Conservation (phyloP, 805 yeast species). For the Wickerhamomyces rabaulensis region DNA sequence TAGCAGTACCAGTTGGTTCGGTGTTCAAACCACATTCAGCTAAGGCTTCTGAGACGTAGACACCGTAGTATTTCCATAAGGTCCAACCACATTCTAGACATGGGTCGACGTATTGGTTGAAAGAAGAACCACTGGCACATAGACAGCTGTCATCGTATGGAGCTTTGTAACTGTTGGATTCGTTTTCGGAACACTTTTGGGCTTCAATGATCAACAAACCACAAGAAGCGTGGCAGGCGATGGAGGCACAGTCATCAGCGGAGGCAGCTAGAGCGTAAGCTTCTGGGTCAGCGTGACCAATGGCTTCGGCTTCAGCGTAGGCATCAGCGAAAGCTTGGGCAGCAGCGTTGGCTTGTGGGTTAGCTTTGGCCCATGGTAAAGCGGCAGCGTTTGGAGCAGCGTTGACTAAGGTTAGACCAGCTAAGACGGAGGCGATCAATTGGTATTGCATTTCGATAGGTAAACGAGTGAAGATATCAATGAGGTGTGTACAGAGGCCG, state of each 20-base stretch:
- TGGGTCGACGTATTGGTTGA: conserved; percentile 17
- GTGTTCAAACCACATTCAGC: conserved; percentile 23
- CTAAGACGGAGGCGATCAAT: conserved; percentile 3
- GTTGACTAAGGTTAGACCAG: conserved; percentile 5
- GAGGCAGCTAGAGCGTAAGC: conserved; percentile 19
- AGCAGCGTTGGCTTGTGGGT: conserved; percentile 15
- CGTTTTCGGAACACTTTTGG: conserved; percentile 25
- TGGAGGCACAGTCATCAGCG: conserved; percentile 23
- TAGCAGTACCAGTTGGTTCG: conserved; percentile 23
- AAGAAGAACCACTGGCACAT: conserved; percentile 18
- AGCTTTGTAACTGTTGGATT: conserved; percentile 17
- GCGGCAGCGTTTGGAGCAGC: conserved; percentile 11
- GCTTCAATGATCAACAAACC: conserved; percentile 31
- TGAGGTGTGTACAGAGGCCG: too few species aligned
- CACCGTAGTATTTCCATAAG: conserved; percentile 29
- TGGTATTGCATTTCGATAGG: neutral
- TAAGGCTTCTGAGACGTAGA: conserved; percentile 24
- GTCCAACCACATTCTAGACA: conserved; percentile 37
- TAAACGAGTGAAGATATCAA: neutral
- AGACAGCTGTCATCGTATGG: conserved; percentile 21
- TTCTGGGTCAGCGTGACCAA: conserved; percentile 18
- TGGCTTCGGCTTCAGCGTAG: conserved; percentile 17
- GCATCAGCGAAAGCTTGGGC: conserved; percentile 18
- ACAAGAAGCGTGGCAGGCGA: conserved; percentile 30
- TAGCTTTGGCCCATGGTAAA: conserved; percentile 18